Percentiles rank a stretch among this genome's conserved stretches.
Evolutionary conservation across 2,329 filamentous ascomycete genomes (phyloP).

Genomic region (Xylariaceae sp.): DNA sequence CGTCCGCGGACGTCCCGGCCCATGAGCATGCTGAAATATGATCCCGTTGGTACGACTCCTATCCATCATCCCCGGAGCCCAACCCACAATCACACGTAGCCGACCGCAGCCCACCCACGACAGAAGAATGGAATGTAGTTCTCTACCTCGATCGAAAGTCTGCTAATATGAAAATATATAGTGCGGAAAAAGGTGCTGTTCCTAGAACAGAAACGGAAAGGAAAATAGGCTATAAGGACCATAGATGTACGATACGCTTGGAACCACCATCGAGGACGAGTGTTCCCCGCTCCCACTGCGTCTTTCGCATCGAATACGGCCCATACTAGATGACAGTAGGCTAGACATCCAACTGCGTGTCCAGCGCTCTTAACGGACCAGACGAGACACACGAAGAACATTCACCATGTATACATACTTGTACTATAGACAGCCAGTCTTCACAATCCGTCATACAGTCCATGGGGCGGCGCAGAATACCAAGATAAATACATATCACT

Average conservation of each 20-base stretch:
- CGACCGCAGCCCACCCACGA: neutral
- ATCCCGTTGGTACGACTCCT: slow-evolving; percentile 82
- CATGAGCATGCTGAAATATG: slow-evolving; percentile 98
- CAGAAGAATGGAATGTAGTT: no score
- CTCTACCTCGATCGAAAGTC: neutral
- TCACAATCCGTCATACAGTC: slow-evolving; percentile 1
- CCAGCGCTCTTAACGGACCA: neutral
- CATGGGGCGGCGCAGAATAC: slow-evolving; percentile 5
- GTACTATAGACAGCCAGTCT: slow-evolving; percentile 23
- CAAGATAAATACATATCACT: slow-evolving; percentile 9
- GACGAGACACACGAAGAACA: neutral
- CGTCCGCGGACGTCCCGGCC: slow-evolving; percentile 82
- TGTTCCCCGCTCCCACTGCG: neutral
- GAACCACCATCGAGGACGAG: slow-evolving; percentile 13
- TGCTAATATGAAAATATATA: slow-evolving; percentile 45
- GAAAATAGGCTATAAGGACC: slow-evolving; percentile 52
- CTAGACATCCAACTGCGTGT: neutral
- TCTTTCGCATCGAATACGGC: neutral
- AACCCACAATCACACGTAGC: neutral
- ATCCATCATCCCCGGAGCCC: neutral
- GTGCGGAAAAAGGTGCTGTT: slow-evolving; percentile 97
- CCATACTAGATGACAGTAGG: slow-evolving; percentile 1
- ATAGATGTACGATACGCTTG: slow-evolving; percentile 24
- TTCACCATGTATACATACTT: slow-evolving; percentile 25
- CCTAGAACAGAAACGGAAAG: slow-evolving; percentile 86